A percentile compares a stretch with the other conserved stretches of the same genome.
phyloP scores from a whole-genome alignment of 345 rosid genomes.

The Microcos paniculata region DNA sequence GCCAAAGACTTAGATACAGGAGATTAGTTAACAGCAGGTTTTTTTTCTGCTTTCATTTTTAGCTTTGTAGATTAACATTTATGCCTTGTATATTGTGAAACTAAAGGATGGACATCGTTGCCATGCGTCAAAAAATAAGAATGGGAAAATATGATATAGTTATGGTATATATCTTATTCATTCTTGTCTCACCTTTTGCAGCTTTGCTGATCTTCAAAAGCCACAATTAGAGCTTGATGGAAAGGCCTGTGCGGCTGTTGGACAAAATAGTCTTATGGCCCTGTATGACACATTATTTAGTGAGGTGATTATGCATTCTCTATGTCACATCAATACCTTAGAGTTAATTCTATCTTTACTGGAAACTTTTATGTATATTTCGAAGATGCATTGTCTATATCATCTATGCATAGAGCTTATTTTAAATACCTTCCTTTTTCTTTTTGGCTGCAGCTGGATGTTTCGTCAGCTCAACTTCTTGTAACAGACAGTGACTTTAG shows the following conservation, averaged over 20 bases:
- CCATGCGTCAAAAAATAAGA: background rate
- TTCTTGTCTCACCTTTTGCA: constrained; percentile 27
- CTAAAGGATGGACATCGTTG: background rate
- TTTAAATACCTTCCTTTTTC: background rate
- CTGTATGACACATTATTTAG: constrained; percentile 84
- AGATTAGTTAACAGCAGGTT: constrained; percentile 93
- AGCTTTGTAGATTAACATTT: background rate
- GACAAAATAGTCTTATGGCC: constrained; percentile 97
- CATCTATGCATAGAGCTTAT: constrained; percentile 4
- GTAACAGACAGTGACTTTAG: constrained; percentile 90
- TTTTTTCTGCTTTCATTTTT: constrained; percentile 6
- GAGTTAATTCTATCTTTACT: background rate
- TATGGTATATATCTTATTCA: background rate
- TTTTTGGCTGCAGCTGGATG: constrained; percentile 68
- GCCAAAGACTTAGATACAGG: constrained; percentile 93
- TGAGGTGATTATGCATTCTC: constrained; percentile 47
- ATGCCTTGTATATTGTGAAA: background rate
- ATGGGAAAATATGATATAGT: background rate
- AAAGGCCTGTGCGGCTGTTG: constrained; percentile 99
- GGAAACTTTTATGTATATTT: background rate
- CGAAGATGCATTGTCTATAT: background rate
- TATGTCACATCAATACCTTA: background rate
- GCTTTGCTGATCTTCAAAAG: constrained; percentile 97
- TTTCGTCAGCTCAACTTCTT: constrained; percentile 92
- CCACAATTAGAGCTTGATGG: constrained; percentile 92